A percentile compares a stretch with the other conserved stretches of the same genome.
Evolutionary conservation across 345 rosid species (phyloP).

Genomic region (Camelina sativa): DNA sequence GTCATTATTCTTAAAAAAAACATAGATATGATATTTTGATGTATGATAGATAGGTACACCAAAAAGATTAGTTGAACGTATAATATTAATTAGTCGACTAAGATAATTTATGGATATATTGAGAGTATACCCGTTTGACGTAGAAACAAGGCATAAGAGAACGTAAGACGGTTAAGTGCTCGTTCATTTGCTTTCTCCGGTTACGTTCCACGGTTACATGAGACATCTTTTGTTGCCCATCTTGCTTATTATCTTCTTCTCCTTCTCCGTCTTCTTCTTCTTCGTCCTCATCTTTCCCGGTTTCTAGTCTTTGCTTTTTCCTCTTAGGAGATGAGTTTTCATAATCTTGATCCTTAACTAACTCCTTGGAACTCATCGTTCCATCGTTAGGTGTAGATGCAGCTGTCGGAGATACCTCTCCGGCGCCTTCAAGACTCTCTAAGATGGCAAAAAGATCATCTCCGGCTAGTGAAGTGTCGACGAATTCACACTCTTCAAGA

Average conservation of each 20-base stretch:
- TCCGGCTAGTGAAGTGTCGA: conserved; percentile 53
- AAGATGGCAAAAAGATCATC: conserved; percentile 85
- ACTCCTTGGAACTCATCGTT: conserved; percentile 29
- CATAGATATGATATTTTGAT: conserved; percentile 29
- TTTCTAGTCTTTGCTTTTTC: conserved; percentile 53
- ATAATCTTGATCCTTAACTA: conserved; percentile 26
- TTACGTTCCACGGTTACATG: conserved; percentile 96
- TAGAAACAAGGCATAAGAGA: conserved; percentile 98
- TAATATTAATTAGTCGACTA: conserved; percentile 3
- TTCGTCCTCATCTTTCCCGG: conserved; percentile 40
- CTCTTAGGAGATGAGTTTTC: conserved; percentile 42
- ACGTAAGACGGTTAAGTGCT: conserved; percentile 77
- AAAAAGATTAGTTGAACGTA: conserved; percentile 12
- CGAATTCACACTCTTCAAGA: conserved; percentile 59
- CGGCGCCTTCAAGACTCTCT: conserved; percentile 66
- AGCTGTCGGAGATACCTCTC: conserved; percentile 55
- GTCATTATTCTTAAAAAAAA: conserved; percentile 25
- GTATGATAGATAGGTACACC: conserved; percentile 34
- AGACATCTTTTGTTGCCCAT: conserved; percentile 73
- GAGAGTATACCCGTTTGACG: conserved; percentile 77
- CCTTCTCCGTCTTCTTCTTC: conserved; percentile 36
- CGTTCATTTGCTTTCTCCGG: conserved; percentile 99
- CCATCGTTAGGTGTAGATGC: conserved; percentile 50
- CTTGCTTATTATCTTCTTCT: conserved; percentile 48
- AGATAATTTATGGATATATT: not conserved